A percentile compares a stretch with the other conserved stretches of the same genome.
phyloP scores from a whole-genome alignment of 1,284 basidiomycete genomes.

The Paramarasmius palmivorus region DNA sequence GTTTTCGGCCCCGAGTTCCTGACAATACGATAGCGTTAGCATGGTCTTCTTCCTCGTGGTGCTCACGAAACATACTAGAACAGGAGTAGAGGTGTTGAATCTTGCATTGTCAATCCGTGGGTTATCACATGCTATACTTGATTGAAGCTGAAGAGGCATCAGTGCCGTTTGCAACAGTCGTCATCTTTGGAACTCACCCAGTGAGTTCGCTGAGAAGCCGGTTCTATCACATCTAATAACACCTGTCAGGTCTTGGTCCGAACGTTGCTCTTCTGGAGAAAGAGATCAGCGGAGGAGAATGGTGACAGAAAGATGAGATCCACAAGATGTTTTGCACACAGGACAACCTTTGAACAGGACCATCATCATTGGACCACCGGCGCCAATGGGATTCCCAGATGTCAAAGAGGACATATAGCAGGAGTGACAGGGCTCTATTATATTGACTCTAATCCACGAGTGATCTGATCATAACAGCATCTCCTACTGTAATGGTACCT shows the following conservation, averaged over 20 bases:
- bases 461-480: constrained; percentile 51
- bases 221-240: too few relatives aligned
- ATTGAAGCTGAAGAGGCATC: neutral
- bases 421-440: constrained; percentile 16
- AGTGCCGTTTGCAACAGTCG: neutral
- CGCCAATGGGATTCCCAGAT: too few relatives aligned
- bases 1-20: neutral
- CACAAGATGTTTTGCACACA: too few relatives aligned
- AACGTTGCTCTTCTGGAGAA: too few relatives aligned
- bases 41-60: neutral
- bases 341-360: too few relatives aligned
- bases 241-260: too few relatives aligned
- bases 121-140: neutral
- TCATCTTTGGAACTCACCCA: neutral
- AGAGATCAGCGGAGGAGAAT: too few relatives aligned
- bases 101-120: neutral
- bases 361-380: too few relatives aligned
- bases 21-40: neutral
- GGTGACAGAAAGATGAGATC: too few relatives aligned
- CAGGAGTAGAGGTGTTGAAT: neutral
- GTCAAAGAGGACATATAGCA: too few relatives aligned
- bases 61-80: neutral
- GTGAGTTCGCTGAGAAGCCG: neutral
- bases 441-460: constrained; percentile 21
- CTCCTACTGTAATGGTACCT: constrained; percentile 60